These are phyloP conservation scores for Colletotrichum australisinense DNA, from an alignment of 2,329 filamentous ascomycete species.

Conservation along the genomic window DNA sequence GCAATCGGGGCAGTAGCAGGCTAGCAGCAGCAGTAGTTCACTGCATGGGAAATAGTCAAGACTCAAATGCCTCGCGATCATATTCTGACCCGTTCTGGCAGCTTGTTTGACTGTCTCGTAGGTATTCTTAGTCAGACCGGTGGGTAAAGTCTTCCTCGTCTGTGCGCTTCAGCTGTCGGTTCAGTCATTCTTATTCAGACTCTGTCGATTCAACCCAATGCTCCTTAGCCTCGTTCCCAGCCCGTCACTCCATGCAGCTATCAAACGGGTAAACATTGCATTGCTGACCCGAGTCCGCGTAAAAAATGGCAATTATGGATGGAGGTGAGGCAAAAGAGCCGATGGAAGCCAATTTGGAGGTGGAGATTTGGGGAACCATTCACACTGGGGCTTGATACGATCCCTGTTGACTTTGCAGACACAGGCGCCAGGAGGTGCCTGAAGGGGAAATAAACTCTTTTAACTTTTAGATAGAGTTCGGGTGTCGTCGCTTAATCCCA, in stretches of 20 bases:
- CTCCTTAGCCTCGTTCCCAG: not conserved
- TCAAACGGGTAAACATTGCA: not conserved
- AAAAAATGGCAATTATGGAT: not conserved
- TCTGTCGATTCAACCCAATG: not conserved
- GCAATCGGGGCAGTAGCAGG: too few species aligned
- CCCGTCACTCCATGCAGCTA: too few species aligned
- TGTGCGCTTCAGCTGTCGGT: not conserved
- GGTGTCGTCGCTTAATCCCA: conserved; percentile 20
- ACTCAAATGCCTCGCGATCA: not conserved
- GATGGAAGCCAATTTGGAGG: not conserved
- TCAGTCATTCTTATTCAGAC: not conserved
- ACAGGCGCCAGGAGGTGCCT: not conserved
- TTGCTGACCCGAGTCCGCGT: not conserved
- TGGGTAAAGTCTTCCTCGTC: not conserved
- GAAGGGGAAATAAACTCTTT: conserved; percentile 31
- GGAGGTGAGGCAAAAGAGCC: not conserved
- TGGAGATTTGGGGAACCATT: not conserved
- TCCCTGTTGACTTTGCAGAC: conserved; percentile 3
- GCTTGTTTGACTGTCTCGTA: not conserved
- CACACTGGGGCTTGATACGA: not conserved
- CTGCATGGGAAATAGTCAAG: too few species aligned
- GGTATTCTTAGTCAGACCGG: not conserved
- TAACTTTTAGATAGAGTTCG: conserved; percentile 29
- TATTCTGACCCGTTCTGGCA: not conserved
- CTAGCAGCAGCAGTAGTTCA: too few species aligned